phyloP scores from a whole-genome alignment of 495 filamentous ascomycete genomes.

The Penicillium mononematosum region DNA sequence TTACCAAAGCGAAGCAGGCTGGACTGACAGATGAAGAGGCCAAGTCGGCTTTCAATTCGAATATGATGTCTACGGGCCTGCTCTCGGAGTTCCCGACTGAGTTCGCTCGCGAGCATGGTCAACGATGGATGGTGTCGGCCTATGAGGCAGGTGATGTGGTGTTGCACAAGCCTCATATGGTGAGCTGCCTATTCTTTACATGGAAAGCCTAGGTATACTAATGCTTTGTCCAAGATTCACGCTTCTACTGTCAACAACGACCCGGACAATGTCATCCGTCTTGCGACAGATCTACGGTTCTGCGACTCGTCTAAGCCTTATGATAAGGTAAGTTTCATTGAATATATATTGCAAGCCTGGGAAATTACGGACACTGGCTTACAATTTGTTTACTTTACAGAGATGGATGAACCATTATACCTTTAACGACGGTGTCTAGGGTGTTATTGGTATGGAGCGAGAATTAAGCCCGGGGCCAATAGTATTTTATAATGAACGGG shows the following conservation, averaged over 20 bases:
- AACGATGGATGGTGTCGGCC: constrained; percentile 53
- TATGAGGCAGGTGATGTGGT: constrained; percentile 64
- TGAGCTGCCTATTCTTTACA: constrained; percentile 19
- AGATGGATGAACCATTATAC: constrained; percentile 41
- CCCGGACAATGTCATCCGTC: constrained; percentile 52
- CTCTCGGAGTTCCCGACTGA: constrained; percentile 46
- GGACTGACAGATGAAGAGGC: constrained; percentile 52
- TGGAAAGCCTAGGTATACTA: not conserved
- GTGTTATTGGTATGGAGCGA: not conserved
- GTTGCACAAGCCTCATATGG: constrained; percentile 56
- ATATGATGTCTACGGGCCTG: constrained; percentile 55
- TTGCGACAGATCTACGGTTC: constrained; percentile 58
- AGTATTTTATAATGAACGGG: not conserved
- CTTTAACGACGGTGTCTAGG: constrained; percentile 38
- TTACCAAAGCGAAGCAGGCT: constrained; percentile 38
- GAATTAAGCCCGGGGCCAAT: not conserved
- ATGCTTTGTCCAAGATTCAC: constrained; percentile 47
- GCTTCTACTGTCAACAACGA: constrained; percentile 57
- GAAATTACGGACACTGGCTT: not conserved
- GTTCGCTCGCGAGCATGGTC: constrained; percentile 42
- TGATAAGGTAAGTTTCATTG: constrained; percentile 37
- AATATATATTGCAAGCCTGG: not conserved
- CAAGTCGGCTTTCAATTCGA: constrained; percentile 53
- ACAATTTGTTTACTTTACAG: constrained; percentile 18
- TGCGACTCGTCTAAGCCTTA: constrained; percentile 50